Evolutionary conservation across 1,284 basidiomycete genomes (phyloP).

Genomic region (Puccinia polysora): DNA sequence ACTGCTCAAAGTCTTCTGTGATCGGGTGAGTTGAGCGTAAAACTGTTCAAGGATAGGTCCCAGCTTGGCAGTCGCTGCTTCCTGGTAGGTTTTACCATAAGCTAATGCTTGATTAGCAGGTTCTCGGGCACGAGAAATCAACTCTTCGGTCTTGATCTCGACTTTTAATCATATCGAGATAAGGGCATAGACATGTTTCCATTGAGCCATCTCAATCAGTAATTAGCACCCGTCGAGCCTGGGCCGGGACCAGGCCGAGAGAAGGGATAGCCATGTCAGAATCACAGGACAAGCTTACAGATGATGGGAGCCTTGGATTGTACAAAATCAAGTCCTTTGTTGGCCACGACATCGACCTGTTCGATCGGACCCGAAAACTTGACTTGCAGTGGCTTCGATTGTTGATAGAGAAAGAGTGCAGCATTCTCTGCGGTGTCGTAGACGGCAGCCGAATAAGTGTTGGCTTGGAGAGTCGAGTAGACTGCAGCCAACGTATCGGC

Average conservation of each 20-base stretch:
- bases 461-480: conserved; percentile 34
- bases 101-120: conserved; percentile 38
- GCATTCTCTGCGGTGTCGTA: conserved; percentile 38
- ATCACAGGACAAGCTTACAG: no score
- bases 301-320: conserved; percentile 40
- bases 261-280: neutral
- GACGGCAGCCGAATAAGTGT: conserved; percentile 38
- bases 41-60: conserved; percentile 39
- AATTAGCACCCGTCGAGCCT: neutral
- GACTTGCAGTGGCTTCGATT: conserved; percentile 34
- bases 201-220: neutral
- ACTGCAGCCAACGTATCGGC: conserved; percentile 29
- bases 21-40: conserved; percentile 18
- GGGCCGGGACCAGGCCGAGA: neutral
- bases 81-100: conserved; percentile 39
- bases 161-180: conserved; percentile 4
- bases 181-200: neutral
- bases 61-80: conserved; percentile 22
- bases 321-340: conserved; percentile 41
- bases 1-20: conserved; percentile 20
- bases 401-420: conserved; percentile 32
- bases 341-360: conserved; percentile 41
- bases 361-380: conserved; percentile 41
- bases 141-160: conserved; percentile 31
- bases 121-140: conserved; percentile 34